Evolutionary conservation across 2,329 filamentous ascomycete species (phyloP).

Genomic region (Neonectria sp.): DNA sequence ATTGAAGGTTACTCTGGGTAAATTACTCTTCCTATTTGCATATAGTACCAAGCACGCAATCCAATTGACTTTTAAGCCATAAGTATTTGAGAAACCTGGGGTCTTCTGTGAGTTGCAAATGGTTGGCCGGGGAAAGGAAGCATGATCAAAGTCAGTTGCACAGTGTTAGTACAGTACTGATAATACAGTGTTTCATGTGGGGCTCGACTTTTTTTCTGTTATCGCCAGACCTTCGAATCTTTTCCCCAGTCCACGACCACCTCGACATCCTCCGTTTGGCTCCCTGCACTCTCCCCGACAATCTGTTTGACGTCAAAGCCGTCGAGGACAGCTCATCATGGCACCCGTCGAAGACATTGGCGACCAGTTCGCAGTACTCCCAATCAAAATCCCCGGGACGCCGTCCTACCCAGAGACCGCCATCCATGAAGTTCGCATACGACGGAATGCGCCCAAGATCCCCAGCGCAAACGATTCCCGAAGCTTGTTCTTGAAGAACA

Average conservation of each 20-base stretch:
- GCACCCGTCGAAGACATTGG: conserved; percentile 42
- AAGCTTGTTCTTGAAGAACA: conserved; percentile 91
- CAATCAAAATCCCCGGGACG: conserved; percentile 75
- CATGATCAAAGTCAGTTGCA: neutral
- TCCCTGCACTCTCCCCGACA: neutral
- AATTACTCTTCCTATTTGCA: neutral
- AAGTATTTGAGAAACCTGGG: neutral
- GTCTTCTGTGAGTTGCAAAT: too few relatives aligned
- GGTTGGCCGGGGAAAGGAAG: neutral
- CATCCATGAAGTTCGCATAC: conserved; percentile 89
- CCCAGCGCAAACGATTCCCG: conserved; percentile 81
- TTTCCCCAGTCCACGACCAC: conserved; percentile 4
- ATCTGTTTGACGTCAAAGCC: neutral
- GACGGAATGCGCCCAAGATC: conserved; percentile 84
- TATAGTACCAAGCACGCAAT: neutral
- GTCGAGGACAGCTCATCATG: conserved; percentile 42
- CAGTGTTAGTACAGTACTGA: conserved; percentile 14
- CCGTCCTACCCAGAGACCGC: conserved; percentile 73
- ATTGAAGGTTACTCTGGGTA: neutral
- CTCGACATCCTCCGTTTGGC: conserved; percentile 3
- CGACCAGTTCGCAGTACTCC: conserved; percentile 78
- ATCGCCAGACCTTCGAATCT: conserved; percentile 21
- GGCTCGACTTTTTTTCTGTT: conserved; percentile 41
- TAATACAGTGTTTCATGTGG: conserved; percentile 33
- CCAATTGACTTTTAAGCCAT: neutral